Base-by-base conservation (phyloP, 2,329 filamentous ascomycete genomes). In the Mycosphaerella arachidis region DNA sequence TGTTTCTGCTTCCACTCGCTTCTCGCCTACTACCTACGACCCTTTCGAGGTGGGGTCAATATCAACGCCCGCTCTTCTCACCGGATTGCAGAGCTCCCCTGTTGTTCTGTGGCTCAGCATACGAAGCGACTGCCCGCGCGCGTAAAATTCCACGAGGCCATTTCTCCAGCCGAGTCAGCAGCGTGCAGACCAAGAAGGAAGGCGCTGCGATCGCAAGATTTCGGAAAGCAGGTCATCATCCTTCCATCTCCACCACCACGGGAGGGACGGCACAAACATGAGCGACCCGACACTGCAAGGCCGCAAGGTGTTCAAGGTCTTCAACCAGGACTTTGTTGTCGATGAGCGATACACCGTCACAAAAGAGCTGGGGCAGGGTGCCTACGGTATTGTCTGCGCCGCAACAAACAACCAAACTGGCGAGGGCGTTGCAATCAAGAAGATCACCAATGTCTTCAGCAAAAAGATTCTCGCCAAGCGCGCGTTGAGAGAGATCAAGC, bases 381-480 rank as follows among this genome's bases (percentile, higher is more conserved):
- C 94, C 72, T 99, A 99, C 74, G 94, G 94, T 74, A 97, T 99
- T 72, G 94, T 99, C 74, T 99, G 94, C 77, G 93, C 94, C 62
- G 94, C 94, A 58, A 90, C 91, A 67, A 97, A 97, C 82, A 88
- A 86, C 74, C 86, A 92, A 76, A 95, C 90, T 33, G 88, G 86
- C 72, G 94, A 99, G 75, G 92, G 93, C 45, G 92, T 99, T 64
- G 94, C 94, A 71, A 94, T 99, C 82, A 99, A 99, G 80, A 99
- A 99, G 80, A 91, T 99, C 75, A 99, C 94, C 81, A 99, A 99
- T 89, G 93, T 99, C 71, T 99, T 99, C 79, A 97, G 92, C 84
- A 99, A 99, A 82, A 97, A 97, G 86, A 99, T 99, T 70, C 84
- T 99, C 68, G 94, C 94, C 71, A 99, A 99, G 86, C 90, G 94